phyloP scores from a whole-genome alignment of 176 grass and related monocot species.

The Poa annua region DNA sequence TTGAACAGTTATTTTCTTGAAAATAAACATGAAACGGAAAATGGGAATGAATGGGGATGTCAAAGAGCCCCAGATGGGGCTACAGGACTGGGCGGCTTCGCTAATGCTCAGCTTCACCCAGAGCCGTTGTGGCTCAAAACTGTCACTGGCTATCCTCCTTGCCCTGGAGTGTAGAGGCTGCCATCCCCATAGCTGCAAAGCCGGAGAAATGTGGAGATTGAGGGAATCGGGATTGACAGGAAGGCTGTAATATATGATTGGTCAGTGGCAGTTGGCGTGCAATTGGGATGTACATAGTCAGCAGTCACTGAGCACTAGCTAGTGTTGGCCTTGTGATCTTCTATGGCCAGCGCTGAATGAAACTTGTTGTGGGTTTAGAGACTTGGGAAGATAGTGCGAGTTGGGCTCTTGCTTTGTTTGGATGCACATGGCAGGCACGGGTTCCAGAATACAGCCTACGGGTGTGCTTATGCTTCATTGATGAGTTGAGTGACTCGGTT shows the following conservation, averaged over 20 bases:
- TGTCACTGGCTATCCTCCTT: background rate
- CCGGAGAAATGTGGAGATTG: background rate
- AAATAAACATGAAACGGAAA: background rate
- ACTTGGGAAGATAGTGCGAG: background rate
- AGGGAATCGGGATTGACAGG: background rate
- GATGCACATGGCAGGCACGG: background rate
- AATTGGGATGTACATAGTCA: background rate
- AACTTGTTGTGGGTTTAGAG: conserved; percentile 8
- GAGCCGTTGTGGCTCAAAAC: background rate
- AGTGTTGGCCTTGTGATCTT: conserved; percentile 15
- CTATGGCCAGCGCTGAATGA: background rate
- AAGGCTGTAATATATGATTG: background rate
- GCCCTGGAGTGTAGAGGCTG: background rate
- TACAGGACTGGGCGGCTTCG: background rate
- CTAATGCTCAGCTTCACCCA: background rate
- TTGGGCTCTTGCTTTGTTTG: background rate
- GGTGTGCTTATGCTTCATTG: background rate
- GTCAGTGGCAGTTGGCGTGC: background rate
- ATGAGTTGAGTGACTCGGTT: background rate
- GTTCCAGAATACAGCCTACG: background rate
- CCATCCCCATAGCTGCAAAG: background rate
- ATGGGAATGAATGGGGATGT: background rate
- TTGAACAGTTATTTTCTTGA: background rate
- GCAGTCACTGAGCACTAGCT: background rate
- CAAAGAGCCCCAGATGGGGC: background rate